Conservation (phyloP, 2,329 filamentous ascomycete genomes). For the Sporothrix protearum region DNA sequence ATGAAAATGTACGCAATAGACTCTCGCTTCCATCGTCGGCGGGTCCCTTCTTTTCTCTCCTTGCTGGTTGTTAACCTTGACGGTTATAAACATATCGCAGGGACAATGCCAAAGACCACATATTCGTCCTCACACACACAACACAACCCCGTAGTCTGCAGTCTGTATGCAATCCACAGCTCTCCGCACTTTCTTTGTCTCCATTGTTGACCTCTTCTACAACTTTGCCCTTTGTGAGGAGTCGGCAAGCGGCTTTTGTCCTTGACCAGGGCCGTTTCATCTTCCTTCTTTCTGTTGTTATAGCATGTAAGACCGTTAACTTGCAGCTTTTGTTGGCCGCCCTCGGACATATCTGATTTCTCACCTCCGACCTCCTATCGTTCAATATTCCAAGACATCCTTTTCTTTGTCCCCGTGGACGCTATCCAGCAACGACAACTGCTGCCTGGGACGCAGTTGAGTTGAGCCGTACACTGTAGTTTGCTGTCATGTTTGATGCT, state of each 20-base stretch:
- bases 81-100: neutral
- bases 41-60: no score
- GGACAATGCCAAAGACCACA: neutral
- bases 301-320: no score
- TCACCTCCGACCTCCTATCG: neutral
- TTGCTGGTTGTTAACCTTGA: no score
- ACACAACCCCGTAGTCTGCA: neutral
- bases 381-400: neutral
- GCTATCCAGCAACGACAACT: neutral
- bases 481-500: neutral
- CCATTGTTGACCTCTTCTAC: neutral
- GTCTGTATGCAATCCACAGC: neutral
- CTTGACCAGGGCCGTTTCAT: neutral
- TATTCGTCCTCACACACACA: no score
- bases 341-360: neutral
- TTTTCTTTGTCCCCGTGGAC: neutral
- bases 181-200: neutral
- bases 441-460: neutral
- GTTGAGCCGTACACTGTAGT: neutral
- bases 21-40: no score
- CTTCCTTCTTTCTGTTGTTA: no score
- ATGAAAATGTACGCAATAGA: no score
- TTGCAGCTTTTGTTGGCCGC: neutral
- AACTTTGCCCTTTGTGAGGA: neutral
- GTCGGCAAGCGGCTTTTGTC: neutral